Conservation (phyloP, 495 filamentous ascomycete genomes). For the Podospora australis region DNA sequence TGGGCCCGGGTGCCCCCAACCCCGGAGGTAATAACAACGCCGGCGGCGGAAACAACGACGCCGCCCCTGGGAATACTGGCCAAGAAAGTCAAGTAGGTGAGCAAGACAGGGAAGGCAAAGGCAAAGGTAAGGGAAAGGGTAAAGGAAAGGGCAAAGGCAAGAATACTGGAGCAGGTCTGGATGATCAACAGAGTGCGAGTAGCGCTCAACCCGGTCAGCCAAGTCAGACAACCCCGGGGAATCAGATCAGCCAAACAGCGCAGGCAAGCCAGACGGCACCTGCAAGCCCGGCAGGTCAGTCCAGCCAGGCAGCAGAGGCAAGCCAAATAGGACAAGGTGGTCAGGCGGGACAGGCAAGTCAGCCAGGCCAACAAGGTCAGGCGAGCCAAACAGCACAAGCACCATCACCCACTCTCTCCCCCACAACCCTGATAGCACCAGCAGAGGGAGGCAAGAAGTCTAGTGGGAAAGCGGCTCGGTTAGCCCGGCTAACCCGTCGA, state of each 20-base stretch:
- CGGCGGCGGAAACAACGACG: not conserved
- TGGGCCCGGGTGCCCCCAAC: constrained; percentile 16
- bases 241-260: too few species aligned
- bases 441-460: constrained; percentile 1
- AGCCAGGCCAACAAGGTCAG: constrained; percentile 1
- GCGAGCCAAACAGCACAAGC: not conserved
- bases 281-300: too few species aligned
- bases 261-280: constrained; percentile 1
- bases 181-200: too few species aligned
- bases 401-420: not conserved
- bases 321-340: constrained; percentile 4
- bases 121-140: constrained; percentile 1
- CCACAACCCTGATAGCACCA: too few species aligned
- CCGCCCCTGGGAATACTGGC: not conserved
- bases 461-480: constrained; percentile 6
- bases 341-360: not conserved
- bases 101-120: constrained; percentile 6
- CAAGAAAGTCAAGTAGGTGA: not conserved
- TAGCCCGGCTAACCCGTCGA: constrained; percentile 12
- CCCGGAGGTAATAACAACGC: not conserved
- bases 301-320: too few species aligned
- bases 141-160: not conserved
- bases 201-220: too few species aligned
- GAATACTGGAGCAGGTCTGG: too few species aligned
- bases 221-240: too few species aligned